Conservation (phyloP, 768 basidiomycete species). For the Russula earlei region DNA sequence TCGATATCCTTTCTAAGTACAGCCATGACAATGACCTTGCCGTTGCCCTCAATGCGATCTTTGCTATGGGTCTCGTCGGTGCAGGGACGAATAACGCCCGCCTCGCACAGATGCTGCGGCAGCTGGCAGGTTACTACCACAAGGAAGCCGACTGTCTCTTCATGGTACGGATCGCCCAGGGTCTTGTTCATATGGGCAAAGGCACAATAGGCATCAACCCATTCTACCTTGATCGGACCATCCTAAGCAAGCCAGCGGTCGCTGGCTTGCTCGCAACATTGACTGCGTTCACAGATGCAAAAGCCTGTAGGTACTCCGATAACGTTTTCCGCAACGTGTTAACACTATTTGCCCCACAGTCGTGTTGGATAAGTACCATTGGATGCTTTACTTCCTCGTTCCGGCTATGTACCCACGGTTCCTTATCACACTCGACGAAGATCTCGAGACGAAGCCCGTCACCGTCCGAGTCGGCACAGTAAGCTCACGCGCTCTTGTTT, state of each 20-base stretch:
- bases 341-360: constrained; percentile 38
- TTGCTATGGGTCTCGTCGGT: constrained; percentile 97
- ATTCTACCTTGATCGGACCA: constrained; percentile 86
- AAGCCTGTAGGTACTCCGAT: constrained; percentile 61
- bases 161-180: constrained; percentile 92
- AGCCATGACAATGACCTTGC: constrained; percentile 97
- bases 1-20: constrained; percentile 97
- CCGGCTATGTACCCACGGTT: constrained; percentile 98
- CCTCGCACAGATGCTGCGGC: constrained; percentile 93
- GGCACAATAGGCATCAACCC: constrained; percentile 96
- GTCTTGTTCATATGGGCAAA: constrained; percentile 99
- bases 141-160: constrained; percentile 97
- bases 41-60: constrained; percentile 94
- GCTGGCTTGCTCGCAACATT: constrained; percentile 84
- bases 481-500: constrained; percentile 20
- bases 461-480: constrained; percentile 93
- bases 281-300: constrained; percentile 89
- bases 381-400: constrained; percentile 96
- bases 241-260: constrained; percentile 83
- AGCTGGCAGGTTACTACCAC: constrained; percentile 95
- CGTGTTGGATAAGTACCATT: constrained; percentile 90
- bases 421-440: constrained; percentile 93
- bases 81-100: constrained; percentile 99
- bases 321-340: neutral
- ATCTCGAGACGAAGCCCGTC: constrained; percentile 75